Conservation (phyloP, 495 filamentous ascomycete species). For the Penicillium cinerascens region DNA sequence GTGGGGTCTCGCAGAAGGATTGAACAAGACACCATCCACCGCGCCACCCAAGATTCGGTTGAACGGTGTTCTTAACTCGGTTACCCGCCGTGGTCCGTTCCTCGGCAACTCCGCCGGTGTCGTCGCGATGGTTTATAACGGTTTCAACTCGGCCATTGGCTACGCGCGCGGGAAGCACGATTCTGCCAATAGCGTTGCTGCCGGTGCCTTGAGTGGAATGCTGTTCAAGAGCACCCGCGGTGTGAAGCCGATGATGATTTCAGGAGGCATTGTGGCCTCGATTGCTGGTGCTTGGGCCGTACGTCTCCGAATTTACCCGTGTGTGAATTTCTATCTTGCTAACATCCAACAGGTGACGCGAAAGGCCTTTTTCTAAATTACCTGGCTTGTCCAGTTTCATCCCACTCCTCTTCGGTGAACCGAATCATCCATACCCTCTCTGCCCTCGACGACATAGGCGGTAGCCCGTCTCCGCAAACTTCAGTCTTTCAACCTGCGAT, state of each 20-base stretch:
- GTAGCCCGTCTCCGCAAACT: slow-evolving; percentile 22
- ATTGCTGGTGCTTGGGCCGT: slow-evolving; percentile 88
- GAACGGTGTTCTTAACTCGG: slow-evolving; percentile 88
- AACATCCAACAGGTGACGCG: slow-evolving; percentile 50
- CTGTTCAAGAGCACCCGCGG: slow-evolving; percentile 94
- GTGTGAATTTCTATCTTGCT: slow-evolving; percentile 15
- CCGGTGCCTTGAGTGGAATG: slow-evolving; percentile 84
- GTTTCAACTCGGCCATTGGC: slow-evolving; percentile 87
- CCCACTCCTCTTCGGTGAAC: slow-evolving; percentile 17
- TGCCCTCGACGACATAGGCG: slow-evolving; percentile 30
- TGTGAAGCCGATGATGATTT: slow-evolving; percentile 86
- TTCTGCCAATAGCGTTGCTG: slow-evolving; percentile 77
- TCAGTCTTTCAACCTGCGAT: slow-evolving; percentile 33
- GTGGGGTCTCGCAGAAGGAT: slow-evolving; percentile 87
- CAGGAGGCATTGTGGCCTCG: slow-evolving; percentile 77
- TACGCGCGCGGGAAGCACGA: slow-evolving; percentile 87
- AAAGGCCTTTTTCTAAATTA: slow-evolving; percentile 52
- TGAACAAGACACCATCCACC: slow-evolving; percentile 64
- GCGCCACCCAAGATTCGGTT: slow-evolving; percentile 86
- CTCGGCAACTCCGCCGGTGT: slow-evolving; percentile 93
- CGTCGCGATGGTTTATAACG: slow-evolving; percentile 91
- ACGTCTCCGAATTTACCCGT: slow-evolving; percentile 34
- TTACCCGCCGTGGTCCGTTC: slow-evolving; percentile 93
- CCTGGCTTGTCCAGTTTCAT: slow-evolving; percentile 13
- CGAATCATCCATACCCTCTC: slow-evolving; percentile 29